phyloP scores from a whole-genome alignment of 2,329 filamentous ascomycete genomes.

The Monosporascus sp. region DNA sequence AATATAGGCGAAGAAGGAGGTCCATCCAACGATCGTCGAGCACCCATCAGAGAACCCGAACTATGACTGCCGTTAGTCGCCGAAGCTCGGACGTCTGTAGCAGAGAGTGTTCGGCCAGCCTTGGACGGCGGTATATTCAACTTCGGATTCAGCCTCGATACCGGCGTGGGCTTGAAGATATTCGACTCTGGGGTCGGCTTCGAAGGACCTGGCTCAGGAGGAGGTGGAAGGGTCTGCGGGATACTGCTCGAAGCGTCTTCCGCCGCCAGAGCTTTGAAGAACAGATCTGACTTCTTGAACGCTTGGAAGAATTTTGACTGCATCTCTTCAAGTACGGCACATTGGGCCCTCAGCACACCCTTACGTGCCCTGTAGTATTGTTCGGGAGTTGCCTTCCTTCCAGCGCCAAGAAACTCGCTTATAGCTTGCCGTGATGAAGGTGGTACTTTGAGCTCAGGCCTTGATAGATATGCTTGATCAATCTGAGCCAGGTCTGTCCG shows the following conservation, averaged over 20 bases:
- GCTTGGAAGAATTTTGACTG: conserved; percentile 71
- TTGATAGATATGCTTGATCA: conserved; percentile 80
- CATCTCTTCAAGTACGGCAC: conserved; percentile 77
- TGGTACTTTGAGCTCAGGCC: conserved; percentile 73
- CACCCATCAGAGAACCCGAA: conserved; percentile 33
- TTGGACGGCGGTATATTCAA: conserved; percentile 24
- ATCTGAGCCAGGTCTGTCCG: conserved; percentile 86
- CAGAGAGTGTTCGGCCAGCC: conserved; percentile 39
- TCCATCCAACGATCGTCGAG: conserved; percentile 68
- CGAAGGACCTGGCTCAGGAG: conserved; percentile 16
- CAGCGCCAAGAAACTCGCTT: conserved; percentile 71
- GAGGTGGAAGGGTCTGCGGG: conserved; percentile 11
- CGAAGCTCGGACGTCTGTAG: conserved; percentile 39
- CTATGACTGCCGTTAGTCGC: conserved; percentile 31
- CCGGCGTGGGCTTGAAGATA: conserved; percentile 38
- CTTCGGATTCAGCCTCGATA: conserved; percentile 36
- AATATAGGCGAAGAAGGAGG: conserved; percentile 55
- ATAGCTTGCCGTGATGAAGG: conserved; percentile 65
- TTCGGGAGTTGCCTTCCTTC: conserved; percentile 66
- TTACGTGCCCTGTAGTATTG: conserved; percentile 81
- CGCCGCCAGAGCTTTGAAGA: conserved; percentile 91
- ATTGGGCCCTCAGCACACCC: conserved; percentile 77
- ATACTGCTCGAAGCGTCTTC: conserved; percentile 60
- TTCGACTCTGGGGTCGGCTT: conserved; percentile 31
- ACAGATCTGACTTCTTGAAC: conserved; percentile 90